phyloP scores from a whole-genome alignment of 106 monocot species.

The Alisma plantagoaquatica region DNA sequence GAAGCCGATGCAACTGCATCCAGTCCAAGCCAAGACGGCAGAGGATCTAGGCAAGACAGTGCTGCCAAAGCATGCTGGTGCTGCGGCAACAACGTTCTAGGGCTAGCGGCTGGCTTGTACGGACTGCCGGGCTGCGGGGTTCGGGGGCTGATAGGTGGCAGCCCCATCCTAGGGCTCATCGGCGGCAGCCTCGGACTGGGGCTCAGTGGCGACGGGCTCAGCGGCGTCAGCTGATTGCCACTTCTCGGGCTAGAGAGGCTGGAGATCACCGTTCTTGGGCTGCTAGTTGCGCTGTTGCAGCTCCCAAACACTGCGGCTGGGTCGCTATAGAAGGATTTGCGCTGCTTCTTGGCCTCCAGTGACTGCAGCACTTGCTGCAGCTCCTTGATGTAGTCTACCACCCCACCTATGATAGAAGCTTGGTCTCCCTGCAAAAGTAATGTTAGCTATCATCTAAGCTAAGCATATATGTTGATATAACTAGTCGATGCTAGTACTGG shows the following conservation, averaged over 20 bases:
- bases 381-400: constrained; percentile 88
- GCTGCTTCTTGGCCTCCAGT: constrained; percentile 79
- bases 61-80: not conserved
- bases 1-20: too few species aligned
- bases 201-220: constrained; percentile 22
- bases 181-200: constrained; percentile 18
- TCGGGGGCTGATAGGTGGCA: constrained; percentile 39
- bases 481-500: too few species aligned
- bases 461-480: too few species aligned
- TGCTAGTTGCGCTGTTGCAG: constrained; percentile 66
- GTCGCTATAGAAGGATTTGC: constrained; percentile 72
- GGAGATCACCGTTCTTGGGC: constrained; percentile 48
- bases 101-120: constrained; percentile 29
- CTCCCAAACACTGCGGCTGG: too few species aligned
- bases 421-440: too few species aligned
- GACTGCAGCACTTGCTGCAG: too few species aligned
- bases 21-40: constrained; percentile 12
- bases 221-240: too few species aligned
- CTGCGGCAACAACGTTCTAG: constrained; percentile 9
- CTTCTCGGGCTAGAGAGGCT: constrained; percentile 24
- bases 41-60: constrained; percentile 23
- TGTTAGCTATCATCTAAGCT: too few species aligned
- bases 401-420: too few species aligned
- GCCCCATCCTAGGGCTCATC: constrained; percentile 30
- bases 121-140: constrained; percentile 80